A percentile compares a stretch with the other conserved stretches of the same genome.
phyloP scores from a whole-genome alignment of 129 eudicot genomes.

The Ambrosia trifida region DNA sequence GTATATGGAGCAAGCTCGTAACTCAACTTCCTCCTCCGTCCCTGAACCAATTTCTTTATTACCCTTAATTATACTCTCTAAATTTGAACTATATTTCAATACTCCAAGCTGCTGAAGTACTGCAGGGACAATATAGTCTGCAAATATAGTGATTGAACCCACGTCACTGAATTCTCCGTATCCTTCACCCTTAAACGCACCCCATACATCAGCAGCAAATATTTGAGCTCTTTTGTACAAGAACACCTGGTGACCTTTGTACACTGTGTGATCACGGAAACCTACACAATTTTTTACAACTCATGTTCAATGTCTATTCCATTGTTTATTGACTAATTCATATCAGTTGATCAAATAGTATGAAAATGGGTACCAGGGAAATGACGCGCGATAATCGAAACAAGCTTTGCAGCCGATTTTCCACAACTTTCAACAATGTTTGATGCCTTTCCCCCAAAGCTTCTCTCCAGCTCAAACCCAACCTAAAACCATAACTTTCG shows the following conservation, averaged over 20 bases:
- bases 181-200: conserved; percentile 85
- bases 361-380: conserved; percentile 62
- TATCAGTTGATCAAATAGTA: not conserved
- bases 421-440: conserved; percentile 72
- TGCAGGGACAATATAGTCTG: conserved; percentile 93
- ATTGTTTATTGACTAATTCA: not conserved
- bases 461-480: conserved; percentile 76
- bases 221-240: conserved; percentile 89
- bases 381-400: conserved; percentile 66
- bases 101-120: conserved; percentile 92
- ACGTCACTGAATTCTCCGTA: conserved; percentile 82
- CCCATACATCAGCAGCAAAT: conserved; percentile 90
- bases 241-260: conserved; percentile 93
- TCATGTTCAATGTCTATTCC: not conserved
- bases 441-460: conserved; percentile 86
- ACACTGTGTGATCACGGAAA: conserved; percentile 84
- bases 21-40: conserved; percentile 87
- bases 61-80: conserved; percentile 45
- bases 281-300: conserved; percentile 38
- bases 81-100: conserved; percentile 58
- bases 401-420: conserved; percentile 82
- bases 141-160: conserved; percentile 73
- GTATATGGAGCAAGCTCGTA: conserved; percentile 80
- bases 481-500: conserved; percentile 43
- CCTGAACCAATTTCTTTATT: conserved; percentile 67